Conservation (phyloP, 441 rosid species). For the Syzygium syzygioides region DNA sequence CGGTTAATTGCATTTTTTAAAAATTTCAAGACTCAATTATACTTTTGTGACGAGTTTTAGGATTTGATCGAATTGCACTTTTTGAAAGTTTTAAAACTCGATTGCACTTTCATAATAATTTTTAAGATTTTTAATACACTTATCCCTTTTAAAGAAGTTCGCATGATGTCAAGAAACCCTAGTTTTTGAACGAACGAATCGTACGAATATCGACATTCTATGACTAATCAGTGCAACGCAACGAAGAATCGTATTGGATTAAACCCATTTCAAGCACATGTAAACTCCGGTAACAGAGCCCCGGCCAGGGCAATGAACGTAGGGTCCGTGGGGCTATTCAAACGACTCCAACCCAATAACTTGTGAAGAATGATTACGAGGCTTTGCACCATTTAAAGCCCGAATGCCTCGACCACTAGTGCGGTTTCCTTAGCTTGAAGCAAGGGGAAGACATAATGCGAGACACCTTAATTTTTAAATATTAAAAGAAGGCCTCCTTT, state of each 20-base stretch:
- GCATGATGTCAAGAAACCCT: too few species aligned
- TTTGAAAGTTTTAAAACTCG: too few species aligned
- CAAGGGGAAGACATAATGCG: neutral
- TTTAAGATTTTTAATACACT: too few species aligned
- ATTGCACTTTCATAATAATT: rapidly evolving
- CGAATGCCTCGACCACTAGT: neutral
- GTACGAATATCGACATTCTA: too few species aligned
- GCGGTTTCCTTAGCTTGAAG: neutral
- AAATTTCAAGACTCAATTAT: too few species aligned
- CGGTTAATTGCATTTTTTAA: too few species aligned
- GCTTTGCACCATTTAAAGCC: rapidly evolving
- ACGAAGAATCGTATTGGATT: neutral
- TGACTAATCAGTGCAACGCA: rapidly evolving
- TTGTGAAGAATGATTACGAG: neutral
- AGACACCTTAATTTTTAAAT: neutral
- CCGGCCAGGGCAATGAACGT: neutral
- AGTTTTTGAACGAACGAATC: too few species aligned
- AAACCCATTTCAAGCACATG: rapidly evolving
- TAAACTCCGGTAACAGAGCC: rapidly evolving
- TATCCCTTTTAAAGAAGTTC: too few species aligned
- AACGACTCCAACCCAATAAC: neutral
- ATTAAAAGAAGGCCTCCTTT: neutral
- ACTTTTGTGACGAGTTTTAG: too few species aligned
- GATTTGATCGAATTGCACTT: too few species aligned
- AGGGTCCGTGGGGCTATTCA: neutral